Base-by-base conservation (phyloP, 306 rosid genomes). In the Corylus avellana region DNA sequence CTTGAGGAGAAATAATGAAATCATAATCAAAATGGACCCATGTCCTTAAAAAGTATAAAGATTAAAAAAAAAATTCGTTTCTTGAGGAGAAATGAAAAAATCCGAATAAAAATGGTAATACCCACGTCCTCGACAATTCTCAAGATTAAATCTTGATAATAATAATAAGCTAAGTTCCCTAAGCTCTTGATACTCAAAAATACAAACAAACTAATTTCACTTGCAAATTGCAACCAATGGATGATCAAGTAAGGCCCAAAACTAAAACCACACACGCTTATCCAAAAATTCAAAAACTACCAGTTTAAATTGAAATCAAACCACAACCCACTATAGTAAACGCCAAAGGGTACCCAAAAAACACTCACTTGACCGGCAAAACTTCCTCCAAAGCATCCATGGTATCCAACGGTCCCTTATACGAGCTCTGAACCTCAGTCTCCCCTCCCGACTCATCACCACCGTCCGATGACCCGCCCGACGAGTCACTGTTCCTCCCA, bases 311-410 rank as follows among this genome's bases (percentile, higher is more conserved):
- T 13, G 4, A 57, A 86, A 37, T 37, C 69, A 53, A 37, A 48
- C 0, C 73, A 75, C 75, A 71, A 69, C 71, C 74, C 68, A 57
- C 25, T 7, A 48, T 64, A 72, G 58, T 2, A 76, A 73, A 81
- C 74, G 67, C 12, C 12, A 51, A 58, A 25, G 66, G 6, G 66
- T 25, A 62, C 7, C 29, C 42, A 22, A 62, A 27, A 83, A 3
- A 35, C 47, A 79, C 93, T 51, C 77, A 92, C 96, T 91, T 92
- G 81, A 84, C 71, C 0, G 96, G 97, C n/a, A 92, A 89, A 79
- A 79, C 96, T 17, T 88, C 82, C 78, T 87, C 91, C 12, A 92
- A 85, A 84, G 76, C 90, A 39, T 86, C 86, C 46, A 92, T 80
- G 75, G 89, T 84, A 72, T 89, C 97, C 80, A 92, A 75, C 12